Base-by-base conservation (phyloP, 169 alveolate genomes). In the Prorocentrum cordatum region DNA sequence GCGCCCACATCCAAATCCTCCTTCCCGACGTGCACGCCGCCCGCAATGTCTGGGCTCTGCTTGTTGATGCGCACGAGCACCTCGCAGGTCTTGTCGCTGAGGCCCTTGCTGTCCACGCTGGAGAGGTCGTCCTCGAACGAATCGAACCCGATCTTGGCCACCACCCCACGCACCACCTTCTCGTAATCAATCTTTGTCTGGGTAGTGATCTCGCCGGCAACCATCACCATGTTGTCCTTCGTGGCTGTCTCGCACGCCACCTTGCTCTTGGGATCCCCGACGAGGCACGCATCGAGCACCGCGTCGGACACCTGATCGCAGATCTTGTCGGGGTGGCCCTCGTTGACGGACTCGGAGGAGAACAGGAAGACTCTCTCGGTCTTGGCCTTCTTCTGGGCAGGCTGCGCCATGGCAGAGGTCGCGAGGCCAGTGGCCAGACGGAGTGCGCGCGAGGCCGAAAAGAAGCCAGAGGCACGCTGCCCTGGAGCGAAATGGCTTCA, bases 281-380 rank as follows among this genome's bases (percentile, higher is more conserved):
- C 96, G 26, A 98, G 94, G 93, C 99, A 98, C n/a, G 99, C 99
- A 92, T 98, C 99, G 32, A 98, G 96, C 64, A 98, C 96, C 24
- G 99, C 98, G 93, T 98, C 99, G 2, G 99, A 97, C n/a, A 98
- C 97, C 93, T 97, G 98, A 91, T 98, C 99, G 93, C 99, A 98
- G 39, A 98, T 93, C 95, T 98, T 98, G 94, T 98, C 99, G 0
- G 99, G 99, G 36, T 75, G 86, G 72, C 86, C 99, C 42, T 97
- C 99, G 77, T 98, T 97, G 54, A 98, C 99, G 31, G 99, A 96
- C 92, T 98, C 99, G 24, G 99, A 97, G 38, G 99, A 96, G 95
- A 98, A 98, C 68, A 96, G 96, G 95, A 98, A 97, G 73, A 80
- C 72, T 36, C 93, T 92, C 68, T 33, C 26, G 50, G 86, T 75